These are phyloP conservation scores for Gnomoniopsis sp. DNA, from an alignment of 2,329 filamentous ascomycete genomes.

Conservation along the genomic window DNA sequence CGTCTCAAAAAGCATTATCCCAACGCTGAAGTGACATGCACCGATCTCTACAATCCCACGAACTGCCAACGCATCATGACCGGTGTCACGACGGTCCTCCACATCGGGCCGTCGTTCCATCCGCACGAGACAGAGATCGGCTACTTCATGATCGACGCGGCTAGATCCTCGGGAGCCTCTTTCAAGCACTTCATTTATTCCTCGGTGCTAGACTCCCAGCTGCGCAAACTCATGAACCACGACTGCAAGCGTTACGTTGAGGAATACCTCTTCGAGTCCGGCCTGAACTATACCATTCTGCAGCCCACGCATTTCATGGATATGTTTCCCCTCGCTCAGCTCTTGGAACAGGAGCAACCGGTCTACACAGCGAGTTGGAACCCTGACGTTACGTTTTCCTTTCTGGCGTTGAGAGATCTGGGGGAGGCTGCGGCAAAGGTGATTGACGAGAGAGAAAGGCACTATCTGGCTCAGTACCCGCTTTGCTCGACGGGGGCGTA, in stretches of 20 bases:
- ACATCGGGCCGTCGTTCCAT: conserved; percentile 32
- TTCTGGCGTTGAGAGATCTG: conserved; percentile 19
- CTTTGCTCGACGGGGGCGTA: conserved; percentile 15
- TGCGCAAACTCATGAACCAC: conserved; percentile 1
- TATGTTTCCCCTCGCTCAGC: not conserved
- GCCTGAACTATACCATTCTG: not conserved
- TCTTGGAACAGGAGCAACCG: not conserved
- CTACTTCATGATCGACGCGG: conserved; percentile 33
- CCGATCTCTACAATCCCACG: not conserved
- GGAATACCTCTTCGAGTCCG: not conserved
- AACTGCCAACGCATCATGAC: not conserved
- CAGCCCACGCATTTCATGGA: conserved; percentile 2
- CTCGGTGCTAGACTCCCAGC: not conserved
- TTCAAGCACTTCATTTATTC: conserved; percentile 21
- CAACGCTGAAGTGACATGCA: conserved; percentile 27
- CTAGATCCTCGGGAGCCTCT: conserved; percentile 20
- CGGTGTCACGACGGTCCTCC: conserved; percentile 26
- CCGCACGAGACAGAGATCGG: conserved; percentile 30
- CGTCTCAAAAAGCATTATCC: conserved; percentile 28
- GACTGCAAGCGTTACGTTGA: not conserved
- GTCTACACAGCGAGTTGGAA: conserved; percentile 1
- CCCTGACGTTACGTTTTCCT: conserved; percentile 9
- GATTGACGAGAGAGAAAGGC: conserved; percentile 18
- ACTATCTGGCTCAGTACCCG: conserved; percentile 20
- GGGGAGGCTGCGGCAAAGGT: conserved; percentile 18